These are phyloP conservation scores for Exophiala sp. DNA, from an alignment of 2,329 filamentous ascomycete species.

Conservation along the genomic window DNA sequence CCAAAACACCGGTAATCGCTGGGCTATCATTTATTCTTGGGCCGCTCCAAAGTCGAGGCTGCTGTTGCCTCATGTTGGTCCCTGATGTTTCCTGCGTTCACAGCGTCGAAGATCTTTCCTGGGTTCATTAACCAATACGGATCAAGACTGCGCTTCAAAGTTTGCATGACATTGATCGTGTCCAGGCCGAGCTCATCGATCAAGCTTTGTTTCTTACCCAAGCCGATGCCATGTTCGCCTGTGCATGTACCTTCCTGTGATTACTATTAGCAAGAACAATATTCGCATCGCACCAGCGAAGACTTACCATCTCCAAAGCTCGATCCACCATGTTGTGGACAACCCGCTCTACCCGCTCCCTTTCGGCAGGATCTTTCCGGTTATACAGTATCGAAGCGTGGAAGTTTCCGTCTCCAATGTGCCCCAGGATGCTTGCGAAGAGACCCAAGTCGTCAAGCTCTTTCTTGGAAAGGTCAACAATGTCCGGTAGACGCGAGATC, in stretches of 20 bases:
- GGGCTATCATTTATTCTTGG: constrained; percentile 5
- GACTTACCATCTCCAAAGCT: constrained; percentile 87
- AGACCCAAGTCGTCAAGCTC: constrained; percentile 82
- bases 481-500: constrained; percentile 62
- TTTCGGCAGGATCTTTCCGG: constrained; percentile 64
- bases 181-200: constrained; percentile 77
- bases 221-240: constrained; percentile 80
- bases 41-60: constrained; percentile 20
- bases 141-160: constrained; percentile 75
- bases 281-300: constrained; percentile 47
- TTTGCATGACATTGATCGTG: constrained; percentile 79
- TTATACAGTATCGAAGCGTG: constrained; percentile 91
- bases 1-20: not conserved
- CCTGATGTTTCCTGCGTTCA: constrained; percentile 5
- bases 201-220: constrained; percentile 80
- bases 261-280: constrained; percentile 19
- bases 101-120: constrained; percentile 81
- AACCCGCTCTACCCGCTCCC: constrained; percentile 71
- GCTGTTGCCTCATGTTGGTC: constrained; percentile 14
- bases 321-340: constrained; percentile 87
- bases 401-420: constrained; percentile 93
- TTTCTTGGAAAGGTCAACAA: constrained; percentile 76
- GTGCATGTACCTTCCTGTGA: constrained; percentile 28
- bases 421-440: constrained; percentile 83
- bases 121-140: constrained; percentile 88